These are phyloP conservation scores for Phoma sp. DNA, from an alignment of 2,329 filamentous ascomycete genomes.

Conservation along the genomic window DNA sequence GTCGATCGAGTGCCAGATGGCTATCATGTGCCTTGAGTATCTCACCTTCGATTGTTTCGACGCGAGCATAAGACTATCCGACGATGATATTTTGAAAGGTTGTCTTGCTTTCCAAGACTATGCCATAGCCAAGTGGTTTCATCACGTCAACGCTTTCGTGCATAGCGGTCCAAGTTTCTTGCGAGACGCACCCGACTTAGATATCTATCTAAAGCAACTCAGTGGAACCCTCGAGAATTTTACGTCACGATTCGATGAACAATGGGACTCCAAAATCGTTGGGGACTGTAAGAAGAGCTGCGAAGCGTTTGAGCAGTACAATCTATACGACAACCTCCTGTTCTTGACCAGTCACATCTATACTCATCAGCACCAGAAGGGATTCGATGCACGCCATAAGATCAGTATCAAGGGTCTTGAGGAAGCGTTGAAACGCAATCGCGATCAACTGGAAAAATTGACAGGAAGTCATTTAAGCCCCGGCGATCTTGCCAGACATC, in stretches of 20 bases:
- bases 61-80: constrained; percentile 10
- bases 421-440: constrained; percentile 33
- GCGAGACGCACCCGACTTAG: constrained; percentile 5
- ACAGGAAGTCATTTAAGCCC: not conserved
- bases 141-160: constrained; percentile 37
- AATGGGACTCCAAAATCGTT: constrained; percentile 21
- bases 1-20: constrained; percentile 29
- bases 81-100: constrained; percentile 14
- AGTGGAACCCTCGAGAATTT: constrained; percentile 29
- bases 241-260: constrained; percentile 24
- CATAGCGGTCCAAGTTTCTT: constrained; percentile 26
- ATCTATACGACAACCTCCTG: constrained; percentile 29
- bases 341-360: constrained; percentile 40
- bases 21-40: constrained; percentile 29
- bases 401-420: constrained; percentile 40
- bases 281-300: constrained; percentile 23
- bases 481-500: constrained; percentile 6
- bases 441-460: constrained; percentile 38
- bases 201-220: constrained; percentile 12
- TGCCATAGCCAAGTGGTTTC: constrained; percentile 38
- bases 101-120: constrained; percentile 39
- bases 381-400: constrained; percentile 34
- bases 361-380: constrained; percentile 35
- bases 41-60: constrained; percentile 33
- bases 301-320: constrained; percentile 12